Evolutionary conservation across 2,329 filamentous ascomycete genomes (phyloP).

Genomic region (Didymella segeticola): DNA sequence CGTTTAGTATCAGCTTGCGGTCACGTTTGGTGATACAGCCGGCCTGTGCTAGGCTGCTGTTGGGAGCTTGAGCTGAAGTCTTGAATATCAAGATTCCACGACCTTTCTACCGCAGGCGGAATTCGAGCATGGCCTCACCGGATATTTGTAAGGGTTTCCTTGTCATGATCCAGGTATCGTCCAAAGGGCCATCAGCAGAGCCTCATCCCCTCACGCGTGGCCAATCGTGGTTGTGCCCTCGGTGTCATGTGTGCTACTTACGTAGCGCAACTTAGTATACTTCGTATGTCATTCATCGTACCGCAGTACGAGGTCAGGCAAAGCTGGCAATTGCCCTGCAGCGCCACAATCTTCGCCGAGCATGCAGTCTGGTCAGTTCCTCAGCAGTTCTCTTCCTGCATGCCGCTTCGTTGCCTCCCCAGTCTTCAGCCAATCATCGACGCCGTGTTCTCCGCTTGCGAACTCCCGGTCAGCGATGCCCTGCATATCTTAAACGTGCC

Average conservation of each 20-base stretch:
- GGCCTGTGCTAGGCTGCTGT: neutral
- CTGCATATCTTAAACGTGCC: slow-evolving; percentile 30
- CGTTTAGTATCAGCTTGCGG: neutral
- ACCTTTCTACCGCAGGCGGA: neutral
- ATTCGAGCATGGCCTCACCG: slow-evolving; percentile 6
- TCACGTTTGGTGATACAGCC: neutral
- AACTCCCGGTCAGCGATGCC: slow-evolving; percentile 34
- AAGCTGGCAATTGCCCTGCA: slow-evolving; percentile 8
- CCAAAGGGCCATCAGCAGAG: slow-evolving; percentile 8
- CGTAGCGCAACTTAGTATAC: slow-evolving; percentile 7
- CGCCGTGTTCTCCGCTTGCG: slow-evolving; percentile 25
- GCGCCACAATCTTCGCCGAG: slow-evolving; percentile 22
- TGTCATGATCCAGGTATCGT: neutral
- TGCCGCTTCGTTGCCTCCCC: slow-evolving; percentile 20
- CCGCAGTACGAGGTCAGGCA: slow-evolving; percentile 17
- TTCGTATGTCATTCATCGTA: slow-evolving; percentile 5
- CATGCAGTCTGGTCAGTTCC: slow-evolving; percentile 21
- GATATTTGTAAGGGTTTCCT: slow-evolving; percentile 5
- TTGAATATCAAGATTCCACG: slow-evolving; percentile 1
- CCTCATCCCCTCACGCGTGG: slow-evolving; percentile 12
- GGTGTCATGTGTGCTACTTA: slow-evolving; percentile 9
- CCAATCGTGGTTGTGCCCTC: slow-evolving; percentile 4
- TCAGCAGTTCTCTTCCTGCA: slow-evolving; percentile 24
- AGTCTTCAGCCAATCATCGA: slow-evolving; percentile 27
- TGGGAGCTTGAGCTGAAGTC: neutral